Base-by-base conservation (phyloP, 441 rosid species). In the Bruguiera hainesii region DNA sequence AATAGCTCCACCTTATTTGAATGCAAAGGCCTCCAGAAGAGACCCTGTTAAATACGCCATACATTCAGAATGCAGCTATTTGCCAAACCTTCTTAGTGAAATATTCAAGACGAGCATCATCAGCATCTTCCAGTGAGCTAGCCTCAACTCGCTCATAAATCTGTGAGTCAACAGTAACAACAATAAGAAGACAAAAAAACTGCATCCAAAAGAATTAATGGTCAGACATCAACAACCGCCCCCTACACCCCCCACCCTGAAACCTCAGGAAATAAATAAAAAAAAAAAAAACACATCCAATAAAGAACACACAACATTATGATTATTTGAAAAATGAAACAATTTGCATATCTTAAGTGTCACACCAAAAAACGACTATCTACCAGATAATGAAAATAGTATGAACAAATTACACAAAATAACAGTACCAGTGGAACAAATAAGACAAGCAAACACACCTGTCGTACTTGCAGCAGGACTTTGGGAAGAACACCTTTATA, bases 401-500 rank as follows among this genome's bases (percentile, higher is more conserved):
- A 10, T 11, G 58, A 53, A 3, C 16, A 26, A 23, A 21, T 53
- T 20, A 21, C 29, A 31, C 58, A 4, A 11, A 23, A 21, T 55
- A 26, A 10, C 29, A 21, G 46, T 9, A 53, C 29, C 3, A 26
- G 2, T 21, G 28, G 57, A 53, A 23, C 59, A 59, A 60, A 30
- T n/a, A 37, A 62, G 61, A 4, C 61, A 69, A 48, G 48, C 5
- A 29, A 49, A 53, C 64, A 61, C 79, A 91, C 99, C 93, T 94
- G 99, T 66, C 88, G 88, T 66, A 83, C 93, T 68, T 86, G 90
- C 69, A 80, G 91, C 61, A 89, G 75, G 68, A 95, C 94, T 83
- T 91, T 91, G 61, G 87, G 83, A 71, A 89, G 96, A 79, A 89
- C 86, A 52, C 99, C 98, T 81, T 85, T 91, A 80, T 87, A 77